Evolutionary conservation across 768 basidiomycete genomes (phyloP), one percentile per base, ranked within the genome.

Genomic region (Collybia nuda): DNA sequence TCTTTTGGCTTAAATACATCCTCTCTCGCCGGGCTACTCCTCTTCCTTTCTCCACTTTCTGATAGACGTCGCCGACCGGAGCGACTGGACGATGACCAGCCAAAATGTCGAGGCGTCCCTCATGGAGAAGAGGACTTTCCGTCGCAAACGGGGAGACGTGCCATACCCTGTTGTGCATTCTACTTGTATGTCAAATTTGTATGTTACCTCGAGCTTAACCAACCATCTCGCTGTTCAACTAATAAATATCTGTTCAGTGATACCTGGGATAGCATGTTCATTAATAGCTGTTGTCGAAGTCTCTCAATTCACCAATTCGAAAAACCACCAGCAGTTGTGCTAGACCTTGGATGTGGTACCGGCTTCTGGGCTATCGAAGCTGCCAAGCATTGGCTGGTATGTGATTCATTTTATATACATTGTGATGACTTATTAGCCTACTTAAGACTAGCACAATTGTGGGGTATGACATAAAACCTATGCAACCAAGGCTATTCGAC

Each of bases 331-430:
- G 19, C 60, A 1, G 63, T 68, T 2, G 71, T 88, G 0, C 77
- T 91, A 9, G 86, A 89, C 58, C 66, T 91, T 7, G 89, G 87
- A 0, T 88, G 86, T 59, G 87, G 88, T 5, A 77, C 72, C 40
- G 88, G 88, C 1, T 75, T 76, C 44, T 91, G 89, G 88, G 77
- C 77, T 2, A 72, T 90, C 23, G 80, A 86, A 52, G 86, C 86
- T 4, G 86, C 83, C 2, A 80, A 74, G 56, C 67, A 70, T 40
- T 90, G 88, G 87, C 73, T 72, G 62, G 89, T 85, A 52, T 38
- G 79, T 65, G 22, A 37, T 37, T 15, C 44, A 11, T 15, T 17
- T 21, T 18, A 18, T 35, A 7, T 9, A 48, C 52, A 53, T 39
- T 48, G 43, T 14, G 53, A 32, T 42, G 8, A 11, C 32, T 45